Conservation (phyloP, 2,329 filamentous ascomycete species). For the Acrodontium crateriforme region DNA sequence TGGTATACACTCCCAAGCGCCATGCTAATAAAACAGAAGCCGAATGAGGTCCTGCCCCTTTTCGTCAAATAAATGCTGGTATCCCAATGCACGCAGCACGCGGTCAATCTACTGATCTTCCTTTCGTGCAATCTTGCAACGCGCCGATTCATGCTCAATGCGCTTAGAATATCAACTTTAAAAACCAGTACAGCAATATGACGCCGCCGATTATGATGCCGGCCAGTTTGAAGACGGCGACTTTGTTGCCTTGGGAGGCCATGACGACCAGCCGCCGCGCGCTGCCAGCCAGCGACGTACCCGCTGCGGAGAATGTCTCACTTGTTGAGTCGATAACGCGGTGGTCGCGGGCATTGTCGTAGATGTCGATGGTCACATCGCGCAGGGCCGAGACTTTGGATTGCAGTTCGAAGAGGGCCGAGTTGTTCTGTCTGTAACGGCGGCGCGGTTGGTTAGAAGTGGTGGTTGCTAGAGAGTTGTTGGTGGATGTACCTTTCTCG, state of each 20-base stretch:
- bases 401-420: constrained; percentile 79
- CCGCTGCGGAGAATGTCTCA: constrained; percentile 85
- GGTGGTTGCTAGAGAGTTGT: constrained; percentile 2
- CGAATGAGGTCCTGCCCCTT: neutral
- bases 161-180: constrained; percentile 17
- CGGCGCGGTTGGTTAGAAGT: constrained; percentile 3
- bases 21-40: constrained; percentile 1
- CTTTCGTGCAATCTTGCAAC: too few species aligned
- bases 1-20: neutral
- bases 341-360: constrained; percentile 85
- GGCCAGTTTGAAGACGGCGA: constrained; percentile 79
- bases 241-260: constrained; percentile 79
- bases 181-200: constrained; percentile 61
- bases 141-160: too few species aligned
- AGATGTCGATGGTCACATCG: constrained; percentile 92
- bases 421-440: constrained; percentile 66
- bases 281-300: constrained; percentile 68
- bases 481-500: constrained; percentile 40
- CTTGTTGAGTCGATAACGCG: constrained; percentile 75
- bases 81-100: too few species aligned
- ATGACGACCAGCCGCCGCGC: constrained; percentile 73
- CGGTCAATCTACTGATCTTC: too few species aligned
- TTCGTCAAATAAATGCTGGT: neutral
- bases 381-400: constrained; percentile 84
- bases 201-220: constrained; percentile 65